Conservation (phyloP, 345 rosid species). For the Mallotus nudiflorus region DNA sequence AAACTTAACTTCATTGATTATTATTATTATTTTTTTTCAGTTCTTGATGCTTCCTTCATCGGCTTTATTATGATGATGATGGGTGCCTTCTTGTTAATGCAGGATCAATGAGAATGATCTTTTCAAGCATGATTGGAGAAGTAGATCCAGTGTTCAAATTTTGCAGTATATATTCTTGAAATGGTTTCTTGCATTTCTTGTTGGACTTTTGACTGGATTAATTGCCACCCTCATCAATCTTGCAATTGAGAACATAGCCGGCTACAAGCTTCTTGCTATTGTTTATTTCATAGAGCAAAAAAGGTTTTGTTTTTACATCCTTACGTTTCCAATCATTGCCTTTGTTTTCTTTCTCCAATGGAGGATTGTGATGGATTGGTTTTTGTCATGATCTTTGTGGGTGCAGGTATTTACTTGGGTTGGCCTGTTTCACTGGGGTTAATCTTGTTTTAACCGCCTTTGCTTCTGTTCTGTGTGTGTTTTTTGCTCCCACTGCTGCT, state of each 20-base stretch:
- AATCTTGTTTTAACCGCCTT: conserved; percentile 60
- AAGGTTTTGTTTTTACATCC: conserved; percentile 38
- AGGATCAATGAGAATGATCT: conserved; percentile 92
- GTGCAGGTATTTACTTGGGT: conserved; percentile 63
- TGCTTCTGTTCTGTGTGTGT: conserved; percentile 76
- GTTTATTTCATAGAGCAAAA: conserved; percentile 51
- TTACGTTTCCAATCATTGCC: background rate
- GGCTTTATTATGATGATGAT: background rate
- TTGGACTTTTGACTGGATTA: conserved; percentile 81
- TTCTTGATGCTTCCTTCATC: background rate
- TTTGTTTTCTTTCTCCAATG: background rate
- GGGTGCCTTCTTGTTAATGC: conserved; percentile 10
- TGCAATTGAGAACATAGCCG: conserved; percentile 88
- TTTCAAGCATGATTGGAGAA: conserved; percentile 97
- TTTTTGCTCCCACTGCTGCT: conserved; percentile 91
- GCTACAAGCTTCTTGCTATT: conserved; percentile 82
- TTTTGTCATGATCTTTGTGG: conserved; percentile 15
- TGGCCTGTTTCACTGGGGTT: conserved; percentile 51
- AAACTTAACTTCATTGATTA: background rate
- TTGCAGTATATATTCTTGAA: conserved; percentile 78
- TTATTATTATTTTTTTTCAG: background rate
- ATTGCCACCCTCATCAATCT: conserved; percentile 84
- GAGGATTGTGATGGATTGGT: background rate
- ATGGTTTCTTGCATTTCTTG: conserved; percentile 78
- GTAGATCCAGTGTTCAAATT: conserved; percentile 77